Percentiles rank a stretch among this genome's conserved stretches.
These are phyloP conservation scores for Trametes maxima DNA, from an alignment of 768 basidiomycete species.

Conservation along the genomic window DNA sequence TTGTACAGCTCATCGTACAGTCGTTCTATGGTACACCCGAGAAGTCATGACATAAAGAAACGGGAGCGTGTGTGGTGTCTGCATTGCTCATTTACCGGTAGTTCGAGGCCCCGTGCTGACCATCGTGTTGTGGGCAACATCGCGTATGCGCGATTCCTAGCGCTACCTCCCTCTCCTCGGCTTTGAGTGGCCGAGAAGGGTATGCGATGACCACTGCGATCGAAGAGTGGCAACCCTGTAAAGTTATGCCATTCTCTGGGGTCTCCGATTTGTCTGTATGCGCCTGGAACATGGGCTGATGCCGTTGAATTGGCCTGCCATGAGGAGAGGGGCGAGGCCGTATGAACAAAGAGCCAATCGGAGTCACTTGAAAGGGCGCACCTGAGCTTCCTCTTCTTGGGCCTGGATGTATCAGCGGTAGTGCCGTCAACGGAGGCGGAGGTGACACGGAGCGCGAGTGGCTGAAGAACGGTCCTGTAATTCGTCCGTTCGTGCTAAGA, in stretches of 20 bases:
- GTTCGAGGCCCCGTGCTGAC: not conserved
- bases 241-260: not conserved
- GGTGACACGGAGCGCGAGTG: conserved; percentile 15
- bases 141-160: conserved; percentile 6
- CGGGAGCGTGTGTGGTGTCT: not conserved
- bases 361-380: not conserved
- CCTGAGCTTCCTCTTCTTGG: conserved; percentile 15
- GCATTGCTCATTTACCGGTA: not conserved
- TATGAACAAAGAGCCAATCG: not conserved
- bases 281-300: conserved; percentile 2
- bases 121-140: not conserved
- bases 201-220: conserved; percentile 15
- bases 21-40: not conserved
- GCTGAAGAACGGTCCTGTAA: conserved; percentile 1
- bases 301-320: conserved; percentile 1
- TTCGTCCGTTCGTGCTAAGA: not conserved
- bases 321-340: conserved; percentile 2
- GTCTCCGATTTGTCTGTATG: not conserved
- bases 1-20: too few relatives aligned
- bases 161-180: conserved; percentile 8
- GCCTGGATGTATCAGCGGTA: not conserved
- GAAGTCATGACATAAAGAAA: not conserved
- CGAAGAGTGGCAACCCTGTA: not conserved
- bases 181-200: not conserved
- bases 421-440: not conserved